Percentiles rank a stretch among this genome's conserved stretches.
Conservation (phyloP, 176 grass and related monocot genomes). For the Coix lacrymajobi region DNA sequence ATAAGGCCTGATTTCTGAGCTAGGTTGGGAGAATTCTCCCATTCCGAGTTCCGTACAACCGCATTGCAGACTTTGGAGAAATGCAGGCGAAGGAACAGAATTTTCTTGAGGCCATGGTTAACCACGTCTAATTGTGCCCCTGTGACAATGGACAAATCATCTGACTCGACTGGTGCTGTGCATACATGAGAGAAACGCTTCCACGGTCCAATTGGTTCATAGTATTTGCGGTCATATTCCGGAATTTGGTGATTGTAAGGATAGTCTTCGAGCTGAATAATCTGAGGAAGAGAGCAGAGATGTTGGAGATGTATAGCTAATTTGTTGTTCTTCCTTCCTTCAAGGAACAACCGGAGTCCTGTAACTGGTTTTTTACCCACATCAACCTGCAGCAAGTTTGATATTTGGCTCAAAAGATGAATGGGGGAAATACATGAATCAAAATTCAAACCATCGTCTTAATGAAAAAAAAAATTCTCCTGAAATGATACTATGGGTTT, state of each 20-base stretch:
- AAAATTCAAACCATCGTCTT: background rate
- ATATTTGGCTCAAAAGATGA: background rate
- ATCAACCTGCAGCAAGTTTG: constrained; percentile 63
- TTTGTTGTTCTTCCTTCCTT: constrained; percentile 93
- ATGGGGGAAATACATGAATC: background rate
- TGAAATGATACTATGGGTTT: background rate
- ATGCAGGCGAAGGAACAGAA: constrained; percentile 72
- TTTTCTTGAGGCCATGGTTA: constrained; percentile 77
- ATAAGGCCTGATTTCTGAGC: constrained; percentile 89
- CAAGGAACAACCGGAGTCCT: constrained; percentile 73
- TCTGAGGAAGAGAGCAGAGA: constrained; percentile 87
- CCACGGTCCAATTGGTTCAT: constrained; percentile 76
- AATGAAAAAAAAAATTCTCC: background rate
- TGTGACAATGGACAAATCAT: constrained; percentile 67
- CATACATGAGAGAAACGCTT: constrained; percentile 90
- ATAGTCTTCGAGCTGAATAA: constrained; percentile 61
- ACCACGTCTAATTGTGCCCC: constrained; percentile 74
- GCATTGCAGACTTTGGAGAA: constrained; percentile 69
- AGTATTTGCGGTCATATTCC: constrained; percentile 70
- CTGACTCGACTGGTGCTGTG: constrained; percentile 75
- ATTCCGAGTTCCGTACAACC: constrained; percentile 47
- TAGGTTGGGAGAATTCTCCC: constrained; percentile 87
- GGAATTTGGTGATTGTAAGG: constrained; percentile 42
- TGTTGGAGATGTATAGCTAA: constrained; percentile 93
- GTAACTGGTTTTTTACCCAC: constrained; percentile 80